Percentiles rank a stretch among this genome's conserved stretches.
phyloP scores from a whole-genome alignment of 2,329 filamentous ascomycete species.

The Calonectria hongkongensis region DNA sequence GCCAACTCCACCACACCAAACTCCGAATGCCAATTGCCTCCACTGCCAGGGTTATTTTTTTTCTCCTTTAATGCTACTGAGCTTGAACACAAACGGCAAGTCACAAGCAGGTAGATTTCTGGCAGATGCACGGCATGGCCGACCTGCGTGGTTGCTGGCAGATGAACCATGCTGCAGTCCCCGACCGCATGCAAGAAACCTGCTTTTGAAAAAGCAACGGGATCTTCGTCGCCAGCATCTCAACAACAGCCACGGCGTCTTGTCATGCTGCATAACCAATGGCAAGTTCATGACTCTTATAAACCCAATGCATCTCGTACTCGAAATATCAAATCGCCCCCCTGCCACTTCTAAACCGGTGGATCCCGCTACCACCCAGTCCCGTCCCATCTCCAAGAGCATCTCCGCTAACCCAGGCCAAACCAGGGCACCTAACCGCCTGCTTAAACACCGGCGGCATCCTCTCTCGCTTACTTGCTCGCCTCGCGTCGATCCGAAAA shows the following conservation, averaged over 20 bases:
- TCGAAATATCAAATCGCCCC: constrained; percentile 14
- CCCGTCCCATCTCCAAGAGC: constrained; percentile 18
- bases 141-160: constrained; percentile 19
- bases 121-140: constrained; percentile 25
- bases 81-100: constrained; percentile 18
- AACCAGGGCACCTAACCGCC: constrained; percentile 4
- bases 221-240: constrained; percentile 16
- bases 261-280: constrained; percentile 17
- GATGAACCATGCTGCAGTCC: constrained; percentile 10
- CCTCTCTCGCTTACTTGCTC: constrained; percentile 21
- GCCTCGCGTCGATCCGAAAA: constrained; percentile 28
- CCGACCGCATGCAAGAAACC: neutral
- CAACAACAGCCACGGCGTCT: constrained; percentile 10
- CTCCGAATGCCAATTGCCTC: constrained; percentile 14
- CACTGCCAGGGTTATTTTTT: constrained; percentile 22
- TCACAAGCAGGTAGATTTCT: constrained; percentile 6
- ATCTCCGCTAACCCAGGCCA: neutral
- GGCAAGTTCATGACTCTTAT: constrained; percentile 16
- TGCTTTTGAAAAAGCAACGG: constrained; percentile 21
- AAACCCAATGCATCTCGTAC: constrained; percentile 27
- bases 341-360: constrained; percentile 19
- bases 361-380: constrained; percentile 28
- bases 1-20: constrained; percentile 32
- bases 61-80: neutral
- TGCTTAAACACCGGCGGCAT: constrained; percentile 1